phyloP scores from a whole-genome alignment of 2,329 filamentous ascomycete genomes.

The Hypoxylon sp. region DNA sequence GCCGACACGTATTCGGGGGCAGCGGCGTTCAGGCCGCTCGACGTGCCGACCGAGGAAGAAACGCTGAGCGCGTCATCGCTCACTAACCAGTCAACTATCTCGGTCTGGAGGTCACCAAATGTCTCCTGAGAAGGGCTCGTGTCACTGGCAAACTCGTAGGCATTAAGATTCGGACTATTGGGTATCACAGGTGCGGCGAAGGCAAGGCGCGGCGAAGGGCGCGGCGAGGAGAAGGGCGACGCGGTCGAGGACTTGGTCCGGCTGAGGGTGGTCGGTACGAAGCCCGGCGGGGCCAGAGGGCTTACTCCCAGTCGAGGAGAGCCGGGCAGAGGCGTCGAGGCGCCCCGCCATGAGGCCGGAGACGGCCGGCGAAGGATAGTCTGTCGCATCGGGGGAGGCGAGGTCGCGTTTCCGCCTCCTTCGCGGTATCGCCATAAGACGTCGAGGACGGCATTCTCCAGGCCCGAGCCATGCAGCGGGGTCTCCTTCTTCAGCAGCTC shows the following conservation, averaged over 20 bases:
- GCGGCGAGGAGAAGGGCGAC: slow-evolving; percentile 92
- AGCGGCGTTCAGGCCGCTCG: slow-evolving; percentile 77
- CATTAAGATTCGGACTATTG: slow-evolving; percentile 91
- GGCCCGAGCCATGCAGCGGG: slow-evolving; percentile 73
- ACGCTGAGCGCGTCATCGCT: slow-evolving; percentile 85
- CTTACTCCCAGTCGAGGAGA: slow-evolving; percentile 84
- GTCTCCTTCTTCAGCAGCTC: slow-evolving; percentile 84
- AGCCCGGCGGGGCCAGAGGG: slow-evolving; percentile 84
- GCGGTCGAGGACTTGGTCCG: slow-evolving; percentile 80
- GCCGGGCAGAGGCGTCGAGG: slow-evolving; percentile 80
- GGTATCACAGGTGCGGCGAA: slow-evolving; percentile 90
- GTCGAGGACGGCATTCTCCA: slow-evolving; percentile 91
- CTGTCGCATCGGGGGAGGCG: slow-evolving; percentile 85
- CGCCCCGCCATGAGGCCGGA: slow-evolving; percentile 90
- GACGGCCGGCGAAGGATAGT: slow-evolving; percentile 90
- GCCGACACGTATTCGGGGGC: slow-evolving; percentile 78
- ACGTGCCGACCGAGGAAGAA: slow-evolving; percentile 73
- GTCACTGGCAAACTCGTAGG: slow-evolving; percentile 91
- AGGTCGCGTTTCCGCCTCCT: slow-evolving; percentile 69
- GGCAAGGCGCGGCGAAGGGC: slow-evolving; percentile 88
- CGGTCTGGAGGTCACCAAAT: slow-evolving; percentile 88
- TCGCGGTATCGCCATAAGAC: slow-evolving; percentile 87
- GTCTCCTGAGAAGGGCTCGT: slow-evolving; percentile 81
- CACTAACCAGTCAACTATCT: slow-evolving; percentile 97
- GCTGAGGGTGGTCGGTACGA: slow-evolving; percentile 78